phyloP scores from a whole-genome alignment of 345 rosid species.

The Populus euphratica region DNA sequence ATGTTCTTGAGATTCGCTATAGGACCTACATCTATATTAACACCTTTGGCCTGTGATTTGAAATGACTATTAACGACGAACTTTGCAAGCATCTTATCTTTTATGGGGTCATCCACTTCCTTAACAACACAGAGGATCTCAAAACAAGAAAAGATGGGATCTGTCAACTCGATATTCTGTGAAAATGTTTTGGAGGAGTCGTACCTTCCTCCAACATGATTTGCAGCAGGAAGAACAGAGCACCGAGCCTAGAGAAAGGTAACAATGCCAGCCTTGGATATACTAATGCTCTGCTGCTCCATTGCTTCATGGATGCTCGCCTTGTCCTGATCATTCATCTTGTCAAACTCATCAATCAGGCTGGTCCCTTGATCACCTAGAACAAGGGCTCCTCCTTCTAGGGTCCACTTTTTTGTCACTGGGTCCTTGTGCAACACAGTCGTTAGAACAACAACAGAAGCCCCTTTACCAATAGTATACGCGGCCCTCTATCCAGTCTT shows the following conservation, averaged over 20 bases:
- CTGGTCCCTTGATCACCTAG: slow-evolving; percentile 93
- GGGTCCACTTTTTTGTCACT: slow-evolving; percentile 97
- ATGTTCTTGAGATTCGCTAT: slow-evolving; percentile 55
- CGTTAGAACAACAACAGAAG: slow-evolving; percentile 94
- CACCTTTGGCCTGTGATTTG: slow-evolving; percentile 84
- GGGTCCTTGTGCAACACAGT: slow-evolving; percentile 99
- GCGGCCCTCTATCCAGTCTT: slow-evolving; percentile 99
- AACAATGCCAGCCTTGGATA: slow-evolving; percentile 95
- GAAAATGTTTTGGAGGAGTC: slow-evolving; percentile 88
- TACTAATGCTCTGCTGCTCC: slow-evolving; percentile 99
- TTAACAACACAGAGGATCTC: slow-evolving; percentile 93
- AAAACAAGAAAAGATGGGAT: slow-evolving; percentile 90
- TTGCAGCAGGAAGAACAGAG: slow-evolving; percentile 97
- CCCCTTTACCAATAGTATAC: slow-evolving; percentile 97
- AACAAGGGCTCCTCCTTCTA: slow-evolving; percentile 99
- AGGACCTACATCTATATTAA: slow-evolving; percentile 46
- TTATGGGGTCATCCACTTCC: slow-evolving; percentile 93
- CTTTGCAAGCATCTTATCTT: slow-evolving; percentile 91
- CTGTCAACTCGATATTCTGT: slow-evolving; percentile 91
- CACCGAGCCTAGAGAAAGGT: slow-evolving; percentile 99
- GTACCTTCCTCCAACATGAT: slow-evolving; percentile 96
- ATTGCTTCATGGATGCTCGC: slow-evolving; percentile 99
- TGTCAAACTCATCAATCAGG: slow-evolving; percentile 97
- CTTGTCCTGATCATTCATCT: slow-evolving; percentile 99
- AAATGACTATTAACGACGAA: slow-evolving; percentile 91